phyloP scores from a whole-genome alignment of 2,329 filamentous ascomycete species.

The Cyphellophora attinorum region DNA sequence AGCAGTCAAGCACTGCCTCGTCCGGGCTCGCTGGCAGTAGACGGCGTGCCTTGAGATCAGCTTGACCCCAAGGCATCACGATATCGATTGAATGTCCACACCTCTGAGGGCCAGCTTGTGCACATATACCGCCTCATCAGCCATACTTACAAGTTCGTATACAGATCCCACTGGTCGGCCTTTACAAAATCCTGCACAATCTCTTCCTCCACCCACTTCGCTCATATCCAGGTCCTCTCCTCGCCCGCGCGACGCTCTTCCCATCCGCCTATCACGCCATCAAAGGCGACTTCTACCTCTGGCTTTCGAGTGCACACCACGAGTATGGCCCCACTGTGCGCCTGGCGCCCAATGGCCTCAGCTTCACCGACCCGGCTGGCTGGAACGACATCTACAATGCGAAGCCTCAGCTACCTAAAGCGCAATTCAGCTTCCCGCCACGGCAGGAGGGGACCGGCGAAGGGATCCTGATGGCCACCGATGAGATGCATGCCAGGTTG shows the following conservation, averaged over 20 bases:
- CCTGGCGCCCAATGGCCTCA: slow-evolving; percentile 24
- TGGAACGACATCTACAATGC: slow-evolving; percentile 22
- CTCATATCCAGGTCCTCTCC: slow-evolving; percentile 27
- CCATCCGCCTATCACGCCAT: slow-evolving; percentile 10
- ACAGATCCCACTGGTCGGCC: no score
- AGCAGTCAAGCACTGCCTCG: no score
- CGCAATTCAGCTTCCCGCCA: not conserved
- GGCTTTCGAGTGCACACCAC: slow-evolving; percentile 5
- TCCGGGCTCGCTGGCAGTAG: no score
- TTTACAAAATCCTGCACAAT: no score
- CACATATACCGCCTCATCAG: no score
- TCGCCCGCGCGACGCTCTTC: slow-evolving; percentile 5
- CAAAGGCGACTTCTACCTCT: slow-evolving; percentile 1
- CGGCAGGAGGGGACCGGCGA: not conserved
- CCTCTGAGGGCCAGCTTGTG: no score
- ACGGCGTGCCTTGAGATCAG: no score
- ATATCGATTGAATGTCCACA: no score
- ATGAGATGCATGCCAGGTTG: slow-evolving; percentile 19
- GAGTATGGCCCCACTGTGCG: slow-evolving; percentile 19
- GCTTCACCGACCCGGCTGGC: slow-evolving; percentile 18
- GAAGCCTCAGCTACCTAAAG: slow-evolving; percentile 3
- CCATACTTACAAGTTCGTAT: no score
- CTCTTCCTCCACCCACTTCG: slow-evolving; percentile 25
- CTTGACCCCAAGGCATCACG: no score
- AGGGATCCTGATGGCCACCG: slow-evolving; percentile 7